phyloP scores from a whole-genome alignment of 2,329 filamentous ascomycete genomes.

The Penicillium sp. region DNA sequence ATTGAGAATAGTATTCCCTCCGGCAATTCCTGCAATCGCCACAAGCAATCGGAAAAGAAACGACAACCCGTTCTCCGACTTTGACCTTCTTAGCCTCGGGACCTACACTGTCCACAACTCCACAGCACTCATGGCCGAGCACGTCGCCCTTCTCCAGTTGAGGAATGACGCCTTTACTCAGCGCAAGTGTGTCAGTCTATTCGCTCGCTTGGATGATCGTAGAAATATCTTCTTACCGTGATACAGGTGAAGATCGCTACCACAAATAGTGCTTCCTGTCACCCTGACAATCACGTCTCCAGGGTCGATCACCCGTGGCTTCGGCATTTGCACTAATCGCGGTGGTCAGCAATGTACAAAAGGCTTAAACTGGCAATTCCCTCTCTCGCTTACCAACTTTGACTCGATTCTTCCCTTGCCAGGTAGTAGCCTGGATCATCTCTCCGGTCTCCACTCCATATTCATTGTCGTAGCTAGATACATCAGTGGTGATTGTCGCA shows the following conservation, averaged over 20 bases:
- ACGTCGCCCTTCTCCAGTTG: conserved; percentile 65
- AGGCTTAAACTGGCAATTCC: background rate
- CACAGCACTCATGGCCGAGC: conserved; percentile 59
- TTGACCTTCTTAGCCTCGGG: conserved; percentile 53
- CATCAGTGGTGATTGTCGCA: conserved; percentile 64
- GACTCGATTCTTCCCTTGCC: conserved; percentile 79
- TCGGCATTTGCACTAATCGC: conserved; percentile 58
- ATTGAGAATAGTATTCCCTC: conserved; percentile 74
- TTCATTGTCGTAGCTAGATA: conserved; percentile 62
- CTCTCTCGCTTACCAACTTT: conserved; percentile 52
- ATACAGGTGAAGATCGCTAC: conserved; percentile 56
- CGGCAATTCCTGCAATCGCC: conserved; percentile 71
- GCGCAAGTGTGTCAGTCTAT: background rate
- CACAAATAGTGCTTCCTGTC: conserved; percentile 63
- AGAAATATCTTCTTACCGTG: conserved; percentile 31
- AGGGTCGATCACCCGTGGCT: conserved; percentile 70
- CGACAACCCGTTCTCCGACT: conserved; percentile 70
- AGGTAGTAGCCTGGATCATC: conserved; percentile 76
- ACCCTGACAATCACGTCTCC: conserved; percentile 78
- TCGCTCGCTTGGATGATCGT: background rate
- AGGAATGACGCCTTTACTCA: conserved; percentile 47
- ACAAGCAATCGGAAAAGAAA: conserved; percentile 78
- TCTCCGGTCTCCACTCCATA: conserved; percentile 53
- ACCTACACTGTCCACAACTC: conserved; percentile 55
- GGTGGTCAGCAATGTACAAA: background rate